Base-by-base conservation (phyloP, 2,329 filamentous ascomycete genomes). In the Aspergillus fijiensis region DNA sequence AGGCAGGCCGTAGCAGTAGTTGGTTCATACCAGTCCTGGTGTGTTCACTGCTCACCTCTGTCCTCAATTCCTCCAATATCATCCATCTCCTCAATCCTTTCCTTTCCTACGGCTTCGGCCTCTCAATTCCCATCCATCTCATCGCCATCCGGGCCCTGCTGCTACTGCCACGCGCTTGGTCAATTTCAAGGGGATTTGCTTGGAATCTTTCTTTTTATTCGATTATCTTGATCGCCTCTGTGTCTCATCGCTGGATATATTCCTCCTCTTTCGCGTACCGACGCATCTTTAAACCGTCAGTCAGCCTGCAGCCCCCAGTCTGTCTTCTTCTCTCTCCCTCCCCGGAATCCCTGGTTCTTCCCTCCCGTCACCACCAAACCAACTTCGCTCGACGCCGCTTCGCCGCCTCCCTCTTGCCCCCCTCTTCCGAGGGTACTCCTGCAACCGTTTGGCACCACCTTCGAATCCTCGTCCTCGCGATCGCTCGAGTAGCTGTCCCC, bases 121-220 rank as follows among this genome's bases (percentile, higher is more conserved):
- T 50, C 59, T 64, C 59, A 63, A 60, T 64, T 60, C 61, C 61
- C 63, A 59, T 70, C 61, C 61, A 62, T 63, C 62, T 60, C 64
- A 57, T 59, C 62, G 60, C 64, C 59, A 52, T 47, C 60, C 57
- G 62, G 55, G 58, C 58, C 53, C 50, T 53, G 55, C 55, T 48
- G 58, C 59, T 55, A 70, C 72, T 72, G 67, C 64, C 60, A 65
- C 67, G 67, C 67, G 69, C 65, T 68, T 66, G 67, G 67, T 69
- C 61, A 67, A 64, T 62, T 61, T 59, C 54, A 55, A 60, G 53
- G 67, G 61, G 61, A 48, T 55, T 57, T 60, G 57, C 49, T 49
- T 54, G 45, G 19, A 49, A 57, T 59, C 55, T 54, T 53, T 58
- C 58, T 51, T 35, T 56, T 51, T 48, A 61, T 47, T 55, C 42